A percentile compares a stretch with the other conserved stretches of the same genome.
Evolutionary conservation across 2,329 filamentous ascomycete species (phyloP).

Genomic region (Xylariaceae sp.): DNA sequence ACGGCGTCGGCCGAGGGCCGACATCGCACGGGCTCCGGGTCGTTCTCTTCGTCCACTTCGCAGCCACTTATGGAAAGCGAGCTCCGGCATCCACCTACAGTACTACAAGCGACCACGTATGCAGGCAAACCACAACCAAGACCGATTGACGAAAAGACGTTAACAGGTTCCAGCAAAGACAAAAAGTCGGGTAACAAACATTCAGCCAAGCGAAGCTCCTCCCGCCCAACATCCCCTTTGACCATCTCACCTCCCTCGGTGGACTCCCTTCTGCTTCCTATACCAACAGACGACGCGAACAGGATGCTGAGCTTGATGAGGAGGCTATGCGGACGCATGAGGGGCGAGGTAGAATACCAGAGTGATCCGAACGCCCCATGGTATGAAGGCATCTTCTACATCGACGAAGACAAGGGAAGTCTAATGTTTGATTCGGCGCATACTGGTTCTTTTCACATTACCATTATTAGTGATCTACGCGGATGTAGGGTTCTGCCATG

Average conservation of each 20-base stretch:
- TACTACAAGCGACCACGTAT: constrained; percentile 39
- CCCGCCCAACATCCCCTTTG: constrained; percentile 54
- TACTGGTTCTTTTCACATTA: constrained; percentile 57
- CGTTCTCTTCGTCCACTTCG: constrained; percentile 55
- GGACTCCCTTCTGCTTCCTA: constrained; percentile 54
- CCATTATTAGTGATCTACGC: constrained; percentile 66
- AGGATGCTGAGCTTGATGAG: constrained; percentile 73
- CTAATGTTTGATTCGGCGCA: constrained; percentile 70
- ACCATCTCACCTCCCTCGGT: constrained; percentile 50
- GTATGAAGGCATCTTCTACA: constrained; percentile 68
- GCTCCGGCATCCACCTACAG: constrained; percentile 36
- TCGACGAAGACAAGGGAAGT: constrained; percentile 69
- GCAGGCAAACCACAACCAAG: constrained; percentile 34
- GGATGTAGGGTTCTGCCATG: constrained; percentile 64
- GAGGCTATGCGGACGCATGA: constrained; percentile 71
- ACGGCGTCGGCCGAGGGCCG: constrained; percentile 41
- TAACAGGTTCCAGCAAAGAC: constrained; percentile 32
- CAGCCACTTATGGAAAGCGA: constrained; percentile 44
- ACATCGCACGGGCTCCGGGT: constrained; percentile 66
- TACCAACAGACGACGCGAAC: constrained; percentile 62
- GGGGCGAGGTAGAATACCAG: constrained; percentile 70
- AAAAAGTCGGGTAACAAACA: constrained; percentile 46
- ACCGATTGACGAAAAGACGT: constrained; percentile 31
- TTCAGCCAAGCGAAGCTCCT: constrained; percentile 50
- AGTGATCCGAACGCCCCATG: constrained; percentile 56